A percentile compares a stretch with the other conserved stretches of the same genome.
These are phyloP conservation scores for Tarenaya hassleriana DNA, from an alignment of 345 rosid genomes.

Conservation along the genomic window DNA sequence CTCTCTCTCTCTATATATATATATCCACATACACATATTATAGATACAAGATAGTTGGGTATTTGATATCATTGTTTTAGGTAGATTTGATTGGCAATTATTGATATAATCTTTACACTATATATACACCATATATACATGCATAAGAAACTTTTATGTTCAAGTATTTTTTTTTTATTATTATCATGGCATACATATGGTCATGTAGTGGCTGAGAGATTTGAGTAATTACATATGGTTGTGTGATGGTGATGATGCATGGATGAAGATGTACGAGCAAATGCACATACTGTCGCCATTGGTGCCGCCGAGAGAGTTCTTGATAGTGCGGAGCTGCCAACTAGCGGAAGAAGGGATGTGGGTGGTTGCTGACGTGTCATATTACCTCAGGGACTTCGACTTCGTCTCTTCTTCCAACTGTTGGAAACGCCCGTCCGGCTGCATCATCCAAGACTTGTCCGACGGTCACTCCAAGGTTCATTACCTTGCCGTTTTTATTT, in stretches of 20 bases:
- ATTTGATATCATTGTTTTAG: no score
- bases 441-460: conserved; percentile 52
- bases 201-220: no score
- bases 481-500: no score
- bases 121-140: no score
- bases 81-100: no score
- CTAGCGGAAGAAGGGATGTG: conserved; percentile 45
- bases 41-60: no score
- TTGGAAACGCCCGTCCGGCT: conserved; percentile 83
- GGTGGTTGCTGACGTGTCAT: conserved; percentile 61
- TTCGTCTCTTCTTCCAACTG: conserved; percentile 15
- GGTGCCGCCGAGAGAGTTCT: conserved; percentile 59
- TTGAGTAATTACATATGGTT: background rate
- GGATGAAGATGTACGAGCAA: conserved; percentile 44
- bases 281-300: conserved; percentile 69
- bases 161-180: no score
- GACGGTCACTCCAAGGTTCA: conserved; percentile 48
- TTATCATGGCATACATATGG: no score
- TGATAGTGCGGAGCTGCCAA: conserved; percentile 57
- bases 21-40: no score
- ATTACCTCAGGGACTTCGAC: conserved; percentile 20
- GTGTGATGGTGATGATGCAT: background rate
- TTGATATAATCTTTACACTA: no score
- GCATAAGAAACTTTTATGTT: no score
- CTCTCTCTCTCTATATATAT: no score